Conservation (phyloP, 345 rosid species). For the Arabis hirsuta region DNA sequence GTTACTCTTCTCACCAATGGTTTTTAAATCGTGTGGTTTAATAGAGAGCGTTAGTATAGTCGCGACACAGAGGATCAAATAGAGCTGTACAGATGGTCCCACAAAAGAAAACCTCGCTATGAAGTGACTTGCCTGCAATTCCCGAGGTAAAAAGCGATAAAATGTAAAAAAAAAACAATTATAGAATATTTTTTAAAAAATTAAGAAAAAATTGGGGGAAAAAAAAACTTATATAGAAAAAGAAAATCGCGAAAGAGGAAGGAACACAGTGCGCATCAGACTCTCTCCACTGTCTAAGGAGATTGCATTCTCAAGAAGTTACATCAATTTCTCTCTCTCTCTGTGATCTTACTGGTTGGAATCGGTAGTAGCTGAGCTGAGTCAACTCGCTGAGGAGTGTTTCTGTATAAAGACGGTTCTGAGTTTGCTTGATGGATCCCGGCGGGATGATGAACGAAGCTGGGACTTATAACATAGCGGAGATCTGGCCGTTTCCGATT, state of each 20-base stretch:
- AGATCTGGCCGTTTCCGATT: conserved; percentile 80
- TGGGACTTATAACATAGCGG: conserved; percentile 53
- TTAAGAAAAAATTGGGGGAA: conserved; percentile 6
- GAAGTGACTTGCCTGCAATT: conserved; percentile 39
- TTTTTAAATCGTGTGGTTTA: background rate
- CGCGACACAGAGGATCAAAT: conserved; percentile 25
- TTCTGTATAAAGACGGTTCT: background rate
- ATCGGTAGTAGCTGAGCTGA: conserved; percentile 33
- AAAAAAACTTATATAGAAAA: conserved; percentile 12
- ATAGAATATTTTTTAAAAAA: background rate
- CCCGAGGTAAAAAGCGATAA: conserved; percentile 17
- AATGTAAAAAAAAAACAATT: background rate
- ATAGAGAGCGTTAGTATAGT: background rate
- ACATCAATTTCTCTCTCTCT: background rate
- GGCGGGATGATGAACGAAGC: conserved; percentile 63
- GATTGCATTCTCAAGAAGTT: conserved; percentile 43
- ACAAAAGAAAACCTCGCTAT: conserved; percentile 35
- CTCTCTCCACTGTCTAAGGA: conserved; percentile 65
- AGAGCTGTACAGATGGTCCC: background rate
- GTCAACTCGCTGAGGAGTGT: conserved; percentile 8
- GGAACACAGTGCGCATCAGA: conserved; percentile 48
- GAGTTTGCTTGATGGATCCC: conserved; percentile 63
- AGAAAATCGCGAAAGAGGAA: conserved; percentile 28
- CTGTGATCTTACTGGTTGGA: background rate
- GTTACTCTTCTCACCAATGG: background rate